A percentile compares a stretch with the other conserved stretches of the same genome.
phyloP scores from a whole-genome alignment of 495 filamentous ascomycete species.

The Tuber umbilicatum region DNA sequence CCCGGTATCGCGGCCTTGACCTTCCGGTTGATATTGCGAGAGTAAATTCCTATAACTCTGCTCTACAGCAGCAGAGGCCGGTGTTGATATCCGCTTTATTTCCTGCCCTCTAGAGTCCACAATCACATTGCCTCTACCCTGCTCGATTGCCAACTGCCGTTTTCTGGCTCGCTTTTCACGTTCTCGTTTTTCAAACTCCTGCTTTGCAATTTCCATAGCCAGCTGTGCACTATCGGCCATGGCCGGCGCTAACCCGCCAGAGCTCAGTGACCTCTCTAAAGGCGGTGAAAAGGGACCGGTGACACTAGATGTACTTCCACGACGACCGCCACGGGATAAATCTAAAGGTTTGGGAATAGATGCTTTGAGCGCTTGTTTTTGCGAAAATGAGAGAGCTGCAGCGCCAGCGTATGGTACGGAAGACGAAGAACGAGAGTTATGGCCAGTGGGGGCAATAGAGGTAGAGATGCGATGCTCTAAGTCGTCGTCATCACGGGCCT shows the following conservation, averaged over 20 bases:
- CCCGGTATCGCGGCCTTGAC: constrained; percentile 19
- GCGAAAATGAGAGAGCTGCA: constrained; percentile 18
- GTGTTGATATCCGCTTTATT: constrained; percentile 34
- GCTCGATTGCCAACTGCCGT: constrained; percentile 19
- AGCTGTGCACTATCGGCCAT: constrained; percentile 14
- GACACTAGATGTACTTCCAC: constrained; percentile 18
- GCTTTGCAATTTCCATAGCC: constrained; percentile 36
- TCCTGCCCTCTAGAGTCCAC: constrained; percentile 37
- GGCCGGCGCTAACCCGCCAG: constrained; percentile 5
- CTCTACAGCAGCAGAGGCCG: constrained; percentile 8
- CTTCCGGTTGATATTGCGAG: constrained; percentile 14
- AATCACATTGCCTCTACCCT: constrained; percentile 19
- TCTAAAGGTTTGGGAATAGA: constrained; percentile 22
- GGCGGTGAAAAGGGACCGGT: constrained; percentile 34
- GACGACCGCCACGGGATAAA: constrained; percentile 15
- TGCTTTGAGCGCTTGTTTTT: constrained; percentile 10
- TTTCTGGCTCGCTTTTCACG: constrained; percentile 26
- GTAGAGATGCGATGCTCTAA: constrained; percentile 10
- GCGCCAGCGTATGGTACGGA: constrained; percentile 12
- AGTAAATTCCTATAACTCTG: constrained; percentile 8
- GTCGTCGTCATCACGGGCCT: constrained; percentile 11
- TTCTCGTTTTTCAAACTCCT: constrained; percentile 39
- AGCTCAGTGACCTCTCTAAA: constrained; percentile 14
- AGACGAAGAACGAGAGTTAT: neutral
- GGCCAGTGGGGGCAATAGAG: neutral